Conservation (phyloP, 352 stramenopile genomes). For the Elongisporangium undulatum region DNA sequence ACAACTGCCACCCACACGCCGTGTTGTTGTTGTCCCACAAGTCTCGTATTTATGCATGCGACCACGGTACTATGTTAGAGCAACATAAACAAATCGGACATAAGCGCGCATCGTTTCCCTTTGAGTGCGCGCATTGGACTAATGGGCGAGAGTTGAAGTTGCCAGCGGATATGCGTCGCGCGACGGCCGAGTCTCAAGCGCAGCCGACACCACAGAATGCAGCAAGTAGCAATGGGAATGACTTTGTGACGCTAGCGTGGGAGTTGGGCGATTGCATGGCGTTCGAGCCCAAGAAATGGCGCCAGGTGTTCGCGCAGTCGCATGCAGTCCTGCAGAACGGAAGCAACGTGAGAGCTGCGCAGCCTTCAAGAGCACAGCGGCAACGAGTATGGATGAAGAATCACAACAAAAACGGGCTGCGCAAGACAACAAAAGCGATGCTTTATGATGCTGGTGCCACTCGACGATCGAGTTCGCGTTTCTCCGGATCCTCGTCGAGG, state of each 20-base stretch:
- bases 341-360: neutral
- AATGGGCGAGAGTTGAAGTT: neutral
- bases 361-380: neutral
- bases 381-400: neutral
- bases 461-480: neutral
- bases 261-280: constrained; percentile 42
- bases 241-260: constrained; percentile 41
- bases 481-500: neutral
- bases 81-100: neutral
- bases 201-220: neutral
- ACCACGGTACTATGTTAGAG: neutral
- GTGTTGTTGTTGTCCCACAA: neutral
- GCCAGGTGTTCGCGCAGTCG: constrained; percentile 36
- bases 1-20: neutral
- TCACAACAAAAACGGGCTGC: neutral
- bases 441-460: neutral
- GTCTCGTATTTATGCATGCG: neutral
- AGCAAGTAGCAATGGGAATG: constrained; percentile 7
- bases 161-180: neutral
- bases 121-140: neutral
- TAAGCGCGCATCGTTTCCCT: neutral
- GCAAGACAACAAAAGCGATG: neutral
- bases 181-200: neutral
- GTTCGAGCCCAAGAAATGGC: constrained; percentile 61
- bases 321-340: constrained; percentile 12